Percentiles rank a stretch among this genome's conserved stretches.
These are phyloP conservation scores for Fusarium oxysporum DNA, from an alignment of 2,329 filamentous ascomycete genomes.

Conservation along the genomic window DNA sequence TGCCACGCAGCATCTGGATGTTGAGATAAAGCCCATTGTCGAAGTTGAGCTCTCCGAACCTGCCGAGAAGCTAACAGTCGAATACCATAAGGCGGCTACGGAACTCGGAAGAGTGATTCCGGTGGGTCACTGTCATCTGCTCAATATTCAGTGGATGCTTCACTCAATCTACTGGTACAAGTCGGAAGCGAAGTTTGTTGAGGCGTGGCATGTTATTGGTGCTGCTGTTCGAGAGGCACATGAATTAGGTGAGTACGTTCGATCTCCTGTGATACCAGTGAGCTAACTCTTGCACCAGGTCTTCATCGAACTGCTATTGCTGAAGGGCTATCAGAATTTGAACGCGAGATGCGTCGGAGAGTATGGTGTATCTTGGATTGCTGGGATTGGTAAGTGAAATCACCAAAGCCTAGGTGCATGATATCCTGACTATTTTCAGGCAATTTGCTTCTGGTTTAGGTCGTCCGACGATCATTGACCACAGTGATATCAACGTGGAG, in stretches of 20 bases:
- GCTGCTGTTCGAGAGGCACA: constrained; percentile 51
- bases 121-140: constrained; percentile 47
- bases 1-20: constrained; percentile 48
- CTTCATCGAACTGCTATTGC: constrained; percentile 46
- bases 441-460: constrained; percentile 50
- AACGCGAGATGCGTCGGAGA: constrained; percentile 51
- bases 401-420: no score
- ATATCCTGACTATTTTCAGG: constrained; percentile 37
- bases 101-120: constrained; percentile 50
- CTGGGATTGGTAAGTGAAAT: constrained; percentile 51
- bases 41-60: constrained; percentile 46
- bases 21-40: constrained; percentile 46
- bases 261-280: no score
- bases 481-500: constrained; percentile 47
- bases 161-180: constrained; percentile 54
- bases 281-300: constrained; percentile 31
- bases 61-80: constrained; percentile 43
- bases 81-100: constrained; percentile 48
- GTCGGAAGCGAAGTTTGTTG: constrained; percentile 49
- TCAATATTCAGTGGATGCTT: constrained; percentile 51
- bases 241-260: constrained; percentile 43
- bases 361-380: constrained; percentile 52
- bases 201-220: constrained; percentile 51
- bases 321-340: constrained; percentile 47
- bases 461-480: constrained; percentile 51